Percentiles rank a stretch among this genome's conserved stretches.
These are phyloP conservation scores for Candida insectalens DNA, from an alignment of 805 yeast species.

Conservation along the genomic window DNA sequence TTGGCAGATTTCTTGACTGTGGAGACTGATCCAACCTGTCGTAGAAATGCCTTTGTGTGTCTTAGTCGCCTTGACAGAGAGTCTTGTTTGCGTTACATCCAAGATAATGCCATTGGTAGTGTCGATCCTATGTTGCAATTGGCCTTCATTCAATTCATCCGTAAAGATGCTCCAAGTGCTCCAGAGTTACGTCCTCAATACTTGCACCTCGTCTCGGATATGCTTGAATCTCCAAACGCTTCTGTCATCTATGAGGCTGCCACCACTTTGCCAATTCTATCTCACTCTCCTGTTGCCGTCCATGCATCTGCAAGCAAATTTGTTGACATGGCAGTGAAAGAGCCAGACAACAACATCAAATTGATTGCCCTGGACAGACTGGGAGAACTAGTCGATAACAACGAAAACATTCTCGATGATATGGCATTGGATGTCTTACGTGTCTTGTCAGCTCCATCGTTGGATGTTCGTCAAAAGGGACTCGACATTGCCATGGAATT, in stretches of 20 bases:
- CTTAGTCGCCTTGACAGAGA: conserved; percentile 76
- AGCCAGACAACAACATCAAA: conserved; percentile 92
- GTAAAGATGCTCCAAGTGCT: conserved; percentile 62
- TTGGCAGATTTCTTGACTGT: conserved; percentile 60
- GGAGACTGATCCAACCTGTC: conserved; percentile 90
- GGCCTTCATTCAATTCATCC: conserved; percentile 84
- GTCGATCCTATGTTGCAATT: conserved; percentile 81
- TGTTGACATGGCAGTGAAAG: conserved; percentile 81
- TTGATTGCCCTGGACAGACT: conserved; percentile 85
- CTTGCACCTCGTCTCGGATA: conserved; percentile 58
- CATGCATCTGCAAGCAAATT: conserved; percentile 76
- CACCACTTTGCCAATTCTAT: conserved; percentile 52
- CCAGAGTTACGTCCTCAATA: conserved; percentile 64
- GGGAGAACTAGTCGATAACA: conserved; percentile 57
- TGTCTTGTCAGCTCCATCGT: conserved; percentile 77
- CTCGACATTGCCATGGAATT: conserved; percentile 74
- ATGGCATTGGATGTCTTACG: conserved; percentile 78
- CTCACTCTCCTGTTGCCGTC: conserved; percentile 54
- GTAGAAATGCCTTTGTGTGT: conserved; percentile 90
- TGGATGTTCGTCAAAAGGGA: conserved; percentile 86
- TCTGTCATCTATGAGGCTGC: conserved; percentile 90
- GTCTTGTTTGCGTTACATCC: conserved; percentile 74
- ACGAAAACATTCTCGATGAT: conserved; percentile 80
- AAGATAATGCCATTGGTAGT: conserved; percentile 53
- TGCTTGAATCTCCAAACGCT: conserved; percentile 60